These are phyloP conservation scores for Aspergillus sp. DNA, from an alignment of 2,329 filamentous ascomycete species.

Conservation along the genomic window DNA sequence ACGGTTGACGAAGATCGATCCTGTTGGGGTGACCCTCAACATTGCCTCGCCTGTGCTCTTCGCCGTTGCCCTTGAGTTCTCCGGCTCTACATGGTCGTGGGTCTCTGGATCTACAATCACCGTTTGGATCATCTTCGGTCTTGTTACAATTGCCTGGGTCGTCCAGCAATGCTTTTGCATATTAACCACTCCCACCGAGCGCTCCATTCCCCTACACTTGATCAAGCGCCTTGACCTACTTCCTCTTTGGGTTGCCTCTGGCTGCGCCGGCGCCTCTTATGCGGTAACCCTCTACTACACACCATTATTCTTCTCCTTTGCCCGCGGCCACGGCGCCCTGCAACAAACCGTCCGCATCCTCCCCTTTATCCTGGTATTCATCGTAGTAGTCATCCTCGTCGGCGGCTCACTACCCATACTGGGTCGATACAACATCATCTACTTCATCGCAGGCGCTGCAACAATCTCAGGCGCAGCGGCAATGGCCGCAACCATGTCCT, in stretches of 20 bases:
- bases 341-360: constrained; percentile 37
- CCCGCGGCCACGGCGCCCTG: constrained; percentile 44
- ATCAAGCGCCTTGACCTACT: constrained; percentile 43
- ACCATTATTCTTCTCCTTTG: constrained; percentile 61
- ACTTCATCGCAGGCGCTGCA: constrained; percentile 26
- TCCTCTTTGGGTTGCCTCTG: constrained; percentile 50
- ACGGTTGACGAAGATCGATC: constrained; percentile 48
- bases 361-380: constrained; percentile 35
- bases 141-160: constrained; percentile 50
- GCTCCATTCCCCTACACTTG: constrained; percentile 57
- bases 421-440: constrained; percentile 30
- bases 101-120: constrained; percentile 32
- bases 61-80: constrained; percentile 58
- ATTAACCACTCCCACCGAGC: constrained; percentile 48
- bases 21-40: constrained; percentile 51
- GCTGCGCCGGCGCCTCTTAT: constrained; percentile 40
- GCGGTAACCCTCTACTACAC: constrained; percentile 56
- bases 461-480: not conserved
- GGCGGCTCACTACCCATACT: constrained; percentile 27
- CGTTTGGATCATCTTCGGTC: constrained; percentile 41
- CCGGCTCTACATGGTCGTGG: constrained; percentile 57
- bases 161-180: constrained; percentile 52
- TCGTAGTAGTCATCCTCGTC: constrained; percentile 26
- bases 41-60: constrained; percentile 44
- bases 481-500: constrained; percentile 24